These are phyloP conservation scores for Phytophthora multivora DNA, from an alignment of 352 stramenopile species.

Conservation along the genomic window DNA sequence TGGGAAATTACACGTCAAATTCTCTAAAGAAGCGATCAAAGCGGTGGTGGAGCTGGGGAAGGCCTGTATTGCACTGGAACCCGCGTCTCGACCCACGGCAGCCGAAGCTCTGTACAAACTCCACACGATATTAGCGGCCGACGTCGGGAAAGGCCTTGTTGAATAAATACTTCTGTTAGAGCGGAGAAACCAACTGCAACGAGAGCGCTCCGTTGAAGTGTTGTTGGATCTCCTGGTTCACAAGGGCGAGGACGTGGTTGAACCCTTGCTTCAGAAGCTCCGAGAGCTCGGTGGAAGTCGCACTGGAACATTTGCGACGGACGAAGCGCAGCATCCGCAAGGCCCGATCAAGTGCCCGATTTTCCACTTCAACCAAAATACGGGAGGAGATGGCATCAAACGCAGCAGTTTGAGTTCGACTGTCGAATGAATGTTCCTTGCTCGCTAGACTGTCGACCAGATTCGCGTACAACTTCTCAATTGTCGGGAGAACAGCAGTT, in stretches of 20 bases:
- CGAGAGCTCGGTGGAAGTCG: background rate
- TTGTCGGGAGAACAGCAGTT: constrained; percentile 35
- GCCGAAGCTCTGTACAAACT: constrained; percentile 46
- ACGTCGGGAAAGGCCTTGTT: constrained; percentile 4
- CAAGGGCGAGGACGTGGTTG: constrained; percentile 64
- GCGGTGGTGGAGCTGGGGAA: constrained; percentile 34
- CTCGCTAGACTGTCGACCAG: constrained; percentile 34
- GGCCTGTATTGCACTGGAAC: constrained; percentile 44
- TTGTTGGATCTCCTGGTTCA: constrained; percentile 57
- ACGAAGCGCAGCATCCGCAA: constrained; percentile 77
- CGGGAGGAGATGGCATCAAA: constrained; percentile 82
- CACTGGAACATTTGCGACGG: constrained; percentile 58
- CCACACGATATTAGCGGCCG: constrained; percentile 32
- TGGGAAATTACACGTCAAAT: constrained; percentile 47
- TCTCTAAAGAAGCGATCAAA: constrained; percentile 26
- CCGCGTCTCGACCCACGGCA: constrained; percentile 36
- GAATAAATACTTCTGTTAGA: constrained; percentile 19
- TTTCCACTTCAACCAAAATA: constrained; percentile 75
- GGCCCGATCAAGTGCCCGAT: constrained; percentile 51
- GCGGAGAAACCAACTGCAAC: constrained; percentile 38
- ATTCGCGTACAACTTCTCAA: constrained; percentile 56
- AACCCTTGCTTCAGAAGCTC: constrained; percentile 41
- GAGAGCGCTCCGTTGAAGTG: constrained; percentile 59
- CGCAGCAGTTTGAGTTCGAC: constrained; percentile 19
- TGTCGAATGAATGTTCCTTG: background rate